Evolutionary conservation across 352 stramenopile species (phyloP), one percentile per base, ranked within the genome.

Genomic region (Pythium rhizo-oryzae): DNA sequence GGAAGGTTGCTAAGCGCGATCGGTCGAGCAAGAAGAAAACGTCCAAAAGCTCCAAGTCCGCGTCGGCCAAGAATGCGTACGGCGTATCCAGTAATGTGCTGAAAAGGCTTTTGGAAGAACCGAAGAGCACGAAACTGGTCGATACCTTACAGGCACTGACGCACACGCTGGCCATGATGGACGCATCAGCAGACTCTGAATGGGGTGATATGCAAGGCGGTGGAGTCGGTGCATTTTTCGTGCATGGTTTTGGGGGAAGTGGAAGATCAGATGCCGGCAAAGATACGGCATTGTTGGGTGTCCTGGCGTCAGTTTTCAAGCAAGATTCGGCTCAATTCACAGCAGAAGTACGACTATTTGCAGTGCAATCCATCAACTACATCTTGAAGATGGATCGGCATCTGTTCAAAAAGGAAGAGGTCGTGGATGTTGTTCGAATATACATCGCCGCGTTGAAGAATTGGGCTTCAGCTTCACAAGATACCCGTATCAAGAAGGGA

Each of bases 311-410:
- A 41, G 82, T 94, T 46, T 88, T 92, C 33, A 70, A 69, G 52
- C 68, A 83, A 28, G 55, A 81, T 8, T 50, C 76, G 49, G 49
- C 49, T 4, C 68, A 62, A 16, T 91, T 84, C 67, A 44, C 75
- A 2, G 41, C 75, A 11, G 78, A 89, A 69, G 71, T 87, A 25
- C 79, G 84, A 4, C 65, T 92, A 0, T 67, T 95, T 33, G 82
- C 85, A 1, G 67, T 92, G 24, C 87, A 96, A 60, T 93, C 87
- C 7, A 86, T 94, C 69, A 94, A 94, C 65, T 96, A 96, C 69
- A 63, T 96, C 47, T 75, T 93, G 54, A 96, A 94, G 70, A 83
- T 96, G 82, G 85, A 96, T 59, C 72, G 78, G 12, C 77, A 88
- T 49, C 67, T 88, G 58, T 84, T 90, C 53, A 65, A 80, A 16